Conservation (phyloP, 2,329 filamentous ascomycete genomes). For the Hypoxylon sp. region DNA sequence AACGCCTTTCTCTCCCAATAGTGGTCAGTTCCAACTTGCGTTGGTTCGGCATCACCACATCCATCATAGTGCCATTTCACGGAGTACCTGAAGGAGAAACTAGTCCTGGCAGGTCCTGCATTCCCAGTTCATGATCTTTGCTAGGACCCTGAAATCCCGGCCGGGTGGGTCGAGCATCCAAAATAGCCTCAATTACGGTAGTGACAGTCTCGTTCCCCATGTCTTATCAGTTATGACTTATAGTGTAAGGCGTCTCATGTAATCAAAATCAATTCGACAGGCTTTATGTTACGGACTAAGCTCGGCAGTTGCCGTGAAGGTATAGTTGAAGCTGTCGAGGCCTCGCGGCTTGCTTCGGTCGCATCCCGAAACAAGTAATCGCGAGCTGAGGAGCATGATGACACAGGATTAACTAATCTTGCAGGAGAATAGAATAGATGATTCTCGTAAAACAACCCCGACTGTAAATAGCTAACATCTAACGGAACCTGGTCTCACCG, state of each 20-base stretch:
- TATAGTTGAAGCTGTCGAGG: slow-evolving; percentile 13
- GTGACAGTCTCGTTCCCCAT: slow-evolving; percentile 27
- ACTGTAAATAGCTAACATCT: slow-evolving; percentile 20
- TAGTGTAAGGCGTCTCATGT: slow-evolving; percentile 29
- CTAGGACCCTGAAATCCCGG: slow-evolving; percentile 42
- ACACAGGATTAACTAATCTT: slow-evolving; percentile 33
- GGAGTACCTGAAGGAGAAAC: slow-evolving; percentile 35
- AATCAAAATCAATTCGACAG: slow-evolving; percentile 37
- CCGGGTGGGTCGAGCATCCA: slow-evolving; percentile 35
- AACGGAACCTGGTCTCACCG: slow-evolving; percentile 19
- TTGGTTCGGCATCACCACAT: slow-evolving; percentile 39
- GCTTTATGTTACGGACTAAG: slow-evolving; percentile 22
- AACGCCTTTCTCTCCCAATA: slow-evolving; percentile 13
- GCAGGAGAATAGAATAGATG: slow-evolving; percentile 14
- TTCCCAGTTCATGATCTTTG: slow-evolving; percentile 31
- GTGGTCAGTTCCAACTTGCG: slow-evolving; percentile 22
- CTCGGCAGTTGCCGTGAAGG: slow-evolving; percentile 35
- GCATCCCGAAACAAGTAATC: slow-evolving; percentile 31
- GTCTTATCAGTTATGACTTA: slow-evolving; percentile 26
- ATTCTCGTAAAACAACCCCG: slow-evolving; percentile 13
- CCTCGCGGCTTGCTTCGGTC: slow-evolving; percentile 17
- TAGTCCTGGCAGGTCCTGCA: slow-evolving; percentile 37
- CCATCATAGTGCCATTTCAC: slow-evolving; percentile 38
- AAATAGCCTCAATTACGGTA: slow-evolving; percentile 44
- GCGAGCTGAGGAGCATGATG: slow-evolving; percentile 34